Conservation (phyloP, 2,329 filamentous ascomycete species). For the Penicillium sumatraense region DNA sequence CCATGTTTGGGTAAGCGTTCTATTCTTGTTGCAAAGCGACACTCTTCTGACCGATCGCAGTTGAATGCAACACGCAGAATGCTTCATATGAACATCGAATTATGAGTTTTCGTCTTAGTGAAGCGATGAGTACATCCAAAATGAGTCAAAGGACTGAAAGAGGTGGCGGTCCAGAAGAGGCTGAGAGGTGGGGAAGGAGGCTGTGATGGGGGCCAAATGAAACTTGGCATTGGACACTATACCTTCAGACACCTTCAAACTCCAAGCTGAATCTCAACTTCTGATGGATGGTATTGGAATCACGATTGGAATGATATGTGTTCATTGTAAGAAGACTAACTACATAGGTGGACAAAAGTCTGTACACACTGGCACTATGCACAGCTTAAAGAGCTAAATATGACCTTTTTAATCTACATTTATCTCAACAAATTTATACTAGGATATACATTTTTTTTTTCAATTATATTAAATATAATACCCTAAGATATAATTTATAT, state of each 20-base stretch:
- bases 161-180: not conserved
- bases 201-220: not conserved
- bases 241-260: not conserved
- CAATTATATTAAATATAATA: no score
- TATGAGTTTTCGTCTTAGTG: not conserved
- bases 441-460: no score
- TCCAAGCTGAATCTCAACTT: not conserved
- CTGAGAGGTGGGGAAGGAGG: not conserved
- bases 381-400: no score
- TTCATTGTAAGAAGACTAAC: no score
- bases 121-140: not conserved
- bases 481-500: no score
- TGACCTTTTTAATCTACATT: no score
- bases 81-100: not conserved
- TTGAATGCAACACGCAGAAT: not conserved
- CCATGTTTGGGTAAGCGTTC: not conserved
- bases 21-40: not conserved
- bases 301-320: no score
- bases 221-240: not conserved
- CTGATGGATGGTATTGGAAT: not conserved
- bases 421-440: no score
- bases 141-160: not conserved
- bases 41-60: not conserved
- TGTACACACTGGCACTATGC: no score
- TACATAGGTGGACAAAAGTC: no score